Conservation (phyloP, 345 rosid genomes). For the Clarkia xantiana region DNA sequence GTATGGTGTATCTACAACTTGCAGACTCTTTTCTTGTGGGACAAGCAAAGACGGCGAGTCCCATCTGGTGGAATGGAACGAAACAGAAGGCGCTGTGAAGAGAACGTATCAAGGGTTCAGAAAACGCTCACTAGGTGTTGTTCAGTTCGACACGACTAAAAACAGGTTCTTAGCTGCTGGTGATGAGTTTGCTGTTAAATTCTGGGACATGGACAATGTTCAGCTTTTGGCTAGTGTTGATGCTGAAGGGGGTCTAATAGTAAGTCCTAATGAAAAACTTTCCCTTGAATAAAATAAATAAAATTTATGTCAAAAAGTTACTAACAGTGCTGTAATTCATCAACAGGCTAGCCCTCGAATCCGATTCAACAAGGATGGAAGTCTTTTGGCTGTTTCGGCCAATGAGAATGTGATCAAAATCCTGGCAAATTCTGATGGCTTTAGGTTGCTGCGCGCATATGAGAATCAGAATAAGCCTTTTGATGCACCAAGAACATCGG, state of each 20-base stretch:
- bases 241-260: slow-evolving; percentile 64
- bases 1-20: background rate
- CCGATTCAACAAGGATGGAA: slow-evolving; percentile 69
- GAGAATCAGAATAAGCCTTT: slow-evolving; percentile 36
- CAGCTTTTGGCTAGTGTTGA: slow-evolving; percentile 35
- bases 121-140: slow-evolving; percentile 44
- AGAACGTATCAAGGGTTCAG: slow-evolving; percentile 53
- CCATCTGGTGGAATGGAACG: slow-evolving; percentile 66
- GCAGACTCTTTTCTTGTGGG: slow-evolving; percentile 65
- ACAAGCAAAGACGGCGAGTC: slow-evolving; percentile 79
- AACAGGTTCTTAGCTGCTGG: slow-evolving; percentile 62
- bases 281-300: background rate
- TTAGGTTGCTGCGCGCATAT: slow-evolving; percentile 29
- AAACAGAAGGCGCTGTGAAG: slow-evolving; percentile 61
- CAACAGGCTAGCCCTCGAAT: slow-evolving; percentile 40
- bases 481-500: slow-evolving; percentile 49
- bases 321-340: background rate
- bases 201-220: slow-evolving; percentile 67
- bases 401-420: slow-evolving; percentile 48
- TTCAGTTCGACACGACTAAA: slow-evolving; percentile 56
- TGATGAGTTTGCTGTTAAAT: slow-evolving; percentile 45
- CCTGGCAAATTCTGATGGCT: slow-evolving; percentile 49
- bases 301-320: background rate
- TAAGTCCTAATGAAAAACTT: slow-evolving; percentile 13
- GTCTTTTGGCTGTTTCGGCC: slow-evolving; percentile 48